Conservation (phyloP, 73 alveolate species). For the Paramecium tetraurelia region DNA sequence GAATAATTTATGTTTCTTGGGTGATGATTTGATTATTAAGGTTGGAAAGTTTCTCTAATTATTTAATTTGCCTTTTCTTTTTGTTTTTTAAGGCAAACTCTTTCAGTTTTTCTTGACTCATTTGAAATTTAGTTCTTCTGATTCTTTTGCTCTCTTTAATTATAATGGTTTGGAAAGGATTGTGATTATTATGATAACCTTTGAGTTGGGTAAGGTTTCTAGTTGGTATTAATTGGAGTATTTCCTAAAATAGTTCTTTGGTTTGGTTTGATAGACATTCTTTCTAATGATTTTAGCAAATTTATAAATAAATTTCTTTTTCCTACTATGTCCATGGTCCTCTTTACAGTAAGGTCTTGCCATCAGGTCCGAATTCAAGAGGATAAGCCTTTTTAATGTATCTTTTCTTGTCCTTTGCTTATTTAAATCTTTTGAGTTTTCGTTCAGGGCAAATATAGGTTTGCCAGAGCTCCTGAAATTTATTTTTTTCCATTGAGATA, state of each 20-base stretch:
- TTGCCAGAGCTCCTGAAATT: background rate
- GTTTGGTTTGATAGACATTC: background rate
- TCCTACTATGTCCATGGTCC: constrained; percentile 5
- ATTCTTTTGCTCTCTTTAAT: background rate
- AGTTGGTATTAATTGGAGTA: background rate
- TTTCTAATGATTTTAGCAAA: background rate
- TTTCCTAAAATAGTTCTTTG: background rate
- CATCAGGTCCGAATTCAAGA: background rate
- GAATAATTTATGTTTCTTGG: background rate
- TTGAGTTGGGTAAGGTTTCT: background rate
- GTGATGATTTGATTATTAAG: background rate
- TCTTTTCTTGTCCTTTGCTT: background rate
- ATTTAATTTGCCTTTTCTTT: background rate
- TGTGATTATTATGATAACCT: background rate
- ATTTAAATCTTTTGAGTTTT: background rate
- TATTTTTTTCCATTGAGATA: background rate
- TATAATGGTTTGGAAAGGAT: background rate
- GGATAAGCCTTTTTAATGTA: background rate
- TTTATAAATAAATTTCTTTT: background rate
- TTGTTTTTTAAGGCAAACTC: background rate
- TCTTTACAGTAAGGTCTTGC: background rate
- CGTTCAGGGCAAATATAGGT: background rate
- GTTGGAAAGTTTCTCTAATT: background rate
- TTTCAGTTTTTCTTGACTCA: background rate
- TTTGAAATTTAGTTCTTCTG: background rate